Conservation (phyloP, 257 asterid species). For the Solanum chaucha region DNA sequence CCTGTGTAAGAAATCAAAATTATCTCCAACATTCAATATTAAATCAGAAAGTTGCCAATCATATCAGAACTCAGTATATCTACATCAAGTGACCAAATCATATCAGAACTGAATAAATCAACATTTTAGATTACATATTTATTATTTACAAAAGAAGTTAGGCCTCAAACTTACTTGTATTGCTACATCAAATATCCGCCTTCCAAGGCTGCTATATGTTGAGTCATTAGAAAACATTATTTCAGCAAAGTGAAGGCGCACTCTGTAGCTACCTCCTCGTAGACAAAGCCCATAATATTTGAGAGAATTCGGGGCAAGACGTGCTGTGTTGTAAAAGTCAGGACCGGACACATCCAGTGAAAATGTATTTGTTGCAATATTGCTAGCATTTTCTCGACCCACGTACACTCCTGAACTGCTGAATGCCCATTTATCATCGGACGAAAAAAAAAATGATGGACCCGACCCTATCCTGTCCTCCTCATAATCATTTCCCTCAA, state of each 20-base stretch:
- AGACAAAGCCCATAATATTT: conserved; percentile 71
- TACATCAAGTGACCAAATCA: not conserved
- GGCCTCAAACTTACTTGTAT: conserved; percentile 54
- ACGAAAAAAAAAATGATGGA: conserved; percentile 33
- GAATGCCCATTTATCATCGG: conserved; percentile 56
- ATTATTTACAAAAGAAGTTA: not conserved
- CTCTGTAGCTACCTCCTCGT: conserved; percentile 78
- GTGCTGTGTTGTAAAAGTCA: conserved; percentile 57
- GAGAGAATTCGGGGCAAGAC: conserved; percentile 62
- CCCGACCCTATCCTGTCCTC: conserved; percentile 35
- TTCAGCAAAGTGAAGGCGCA: conserved; percentile 91
- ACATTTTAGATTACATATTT: not conserved
- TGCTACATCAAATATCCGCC: conserved; percentile 72
- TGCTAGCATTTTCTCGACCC: not conserved
- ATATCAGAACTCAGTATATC: not conserved
- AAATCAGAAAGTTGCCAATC: not conserved
- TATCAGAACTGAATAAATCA: not conserved
- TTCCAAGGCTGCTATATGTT: conserved; percentile 58
- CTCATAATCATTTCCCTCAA: conserved; percentile 49
- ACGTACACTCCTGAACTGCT: conserved; percentile 61
- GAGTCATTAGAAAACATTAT: conserved; percentile 45
- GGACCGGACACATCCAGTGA: conserved; percentile 14
- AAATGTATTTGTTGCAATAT: conserved; percentile 13
- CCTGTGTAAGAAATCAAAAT: conserved; percentile 31
- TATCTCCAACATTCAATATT: not conserved